Conservation (phyloP, 495 filamentous ascomycete genomes). For the Tuber umbilicatum region DNA sequence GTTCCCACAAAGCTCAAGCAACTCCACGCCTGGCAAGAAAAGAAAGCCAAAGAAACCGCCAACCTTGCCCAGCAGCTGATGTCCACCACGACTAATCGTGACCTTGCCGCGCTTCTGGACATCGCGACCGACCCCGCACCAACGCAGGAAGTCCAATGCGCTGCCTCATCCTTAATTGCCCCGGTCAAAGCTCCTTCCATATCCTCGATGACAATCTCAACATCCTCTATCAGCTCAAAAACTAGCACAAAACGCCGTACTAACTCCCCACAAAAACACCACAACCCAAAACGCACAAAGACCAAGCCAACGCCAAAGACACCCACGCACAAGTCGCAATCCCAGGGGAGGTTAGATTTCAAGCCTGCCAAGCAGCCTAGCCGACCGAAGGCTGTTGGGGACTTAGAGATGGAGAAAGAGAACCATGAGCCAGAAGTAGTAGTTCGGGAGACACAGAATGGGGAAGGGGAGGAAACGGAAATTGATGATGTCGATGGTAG, state of each 20-base stretch:
- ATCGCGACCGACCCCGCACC: conserved; percentile 5
- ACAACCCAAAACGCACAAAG: conserved; percentile 28
- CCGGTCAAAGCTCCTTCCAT: conserved; percentile 10
- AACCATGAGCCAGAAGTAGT: conserved; percentile 10
- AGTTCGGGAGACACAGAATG: conserved; percentile 16
- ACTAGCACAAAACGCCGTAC: conserved; percentile 5
- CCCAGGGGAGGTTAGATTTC: conserved; percentile 20
- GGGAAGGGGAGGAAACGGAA: conserved; percentile 7
- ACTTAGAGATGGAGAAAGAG: conserved; percentile 14
- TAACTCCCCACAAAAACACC: conserved; percentile 20
- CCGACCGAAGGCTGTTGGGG: conserved; percentile 5
- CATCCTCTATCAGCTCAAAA: background rate
- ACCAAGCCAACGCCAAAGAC: conserved; percentile 17
- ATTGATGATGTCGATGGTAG: conserved; percentile 15
- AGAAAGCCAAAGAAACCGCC: conserved; percentile 36
- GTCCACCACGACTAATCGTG: conserved; percentile 32
- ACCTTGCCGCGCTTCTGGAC: conserved; percentile 29
- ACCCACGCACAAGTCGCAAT: conserved; percentile 12
- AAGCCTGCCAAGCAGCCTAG: conserved; percentile 15
- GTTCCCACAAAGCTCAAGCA: conserved; percentile 26
- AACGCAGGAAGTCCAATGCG: conserved; percentile 1
- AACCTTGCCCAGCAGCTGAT: conserved; percentile 31
- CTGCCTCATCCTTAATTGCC: background rate
- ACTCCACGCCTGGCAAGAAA: conserved; percentile 33
- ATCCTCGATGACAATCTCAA: conserved; percentile 9